A percentile compares a stretch with the other conserved stretches of the same genome.
phyloP scores from a whole-genome alignment of 192 early-diverging fungal species.

The Obelidium mucronatum region DNA sequence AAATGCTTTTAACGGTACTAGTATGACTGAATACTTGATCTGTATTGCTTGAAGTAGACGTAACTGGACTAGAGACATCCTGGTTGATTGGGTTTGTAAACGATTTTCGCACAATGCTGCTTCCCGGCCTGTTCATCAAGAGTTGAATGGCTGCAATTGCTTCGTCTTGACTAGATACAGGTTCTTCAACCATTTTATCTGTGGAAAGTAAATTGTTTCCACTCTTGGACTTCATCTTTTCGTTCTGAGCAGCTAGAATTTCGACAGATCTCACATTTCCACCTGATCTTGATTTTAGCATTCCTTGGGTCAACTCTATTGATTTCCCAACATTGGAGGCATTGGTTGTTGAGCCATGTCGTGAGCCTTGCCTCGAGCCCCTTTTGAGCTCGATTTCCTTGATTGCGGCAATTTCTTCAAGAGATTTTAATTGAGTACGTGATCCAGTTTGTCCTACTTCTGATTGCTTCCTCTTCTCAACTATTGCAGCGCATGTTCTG shows the following conservation, averaged over 20 bases:
- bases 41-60: no score
- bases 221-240: no score
- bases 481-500: neutral
- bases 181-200: neutral
- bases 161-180: neutral
- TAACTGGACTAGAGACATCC: no score
- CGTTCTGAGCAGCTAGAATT: no score
- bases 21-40: no score
- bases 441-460: neutral
- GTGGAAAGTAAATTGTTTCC: neutral
- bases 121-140: neutral
- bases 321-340: neutral
- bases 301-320: neutral
- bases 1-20: no score
- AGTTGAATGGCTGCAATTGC: neutral
- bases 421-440: neutral
- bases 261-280: no score
- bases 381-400: neutral
- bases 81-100: no score
- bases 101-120: no score
- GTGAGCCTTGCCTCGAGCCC: neutral
- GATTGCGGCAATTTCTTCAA: constrained; percentile 22
- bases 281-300: no score
- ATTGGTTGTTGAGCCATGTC: neutral
- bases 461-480: neutral